These are phyloP conservation scores for Talaromyces thailandensis DNA, from an alignment of 495 filamentous ascomycete genomes.

Conservation along the genomic window DNA sequence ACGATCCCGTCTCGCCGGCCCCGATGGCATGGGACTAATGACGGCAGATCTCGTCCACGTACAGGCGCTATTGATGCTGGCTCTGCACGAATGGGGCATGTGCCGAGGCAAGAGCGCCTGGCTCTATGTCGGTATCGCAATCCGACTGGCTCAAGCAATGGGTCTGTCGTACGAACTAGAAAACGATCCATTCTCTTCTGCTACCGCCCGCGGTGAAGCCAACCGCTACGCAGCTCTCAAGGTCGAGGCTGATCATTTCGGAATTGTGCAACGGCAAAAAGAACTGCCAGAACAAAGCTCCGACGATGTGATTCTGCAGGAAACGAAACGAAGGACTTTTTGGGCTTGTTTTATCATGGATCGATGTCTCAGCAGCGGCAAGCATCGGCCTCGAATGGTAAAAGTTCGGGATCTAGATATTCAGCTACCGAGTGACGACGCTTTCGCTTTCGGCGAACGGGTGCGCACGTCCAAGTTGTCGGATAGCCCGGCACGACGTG, in stretches of 20 bases:
- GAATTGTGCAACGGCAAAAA: slow-evolving; percentile 19
- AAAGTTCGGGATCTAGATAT: slow-evolving; percentile 53
- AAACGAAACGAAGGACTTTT: slow-evolving; percentile 73
- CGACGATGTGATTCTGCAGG: slow-evolving; percentile 58
- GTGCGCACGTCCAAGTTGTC: slow-evolving; percentile 35
- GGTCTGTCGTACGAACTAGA: slow-evolving; percentile 58
- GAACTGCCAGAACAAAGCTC: slow-evolving; percentile 31
- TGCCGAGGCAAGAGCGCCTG: slow-evolving; percentile 66
- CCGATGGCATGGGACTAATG: slow-evolving; percentile 44
- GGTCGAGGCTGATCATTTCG: slow-evolving; percentile 35
- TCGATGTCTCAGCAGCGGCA: slow-evolving; percentile 66
- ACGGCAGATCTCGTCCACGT: slow-evolving; percentile 56
- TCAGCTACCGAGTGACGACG: slow-evolving; percentile 40
- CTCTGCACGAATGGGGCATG: slow-evolving; percentile 79
- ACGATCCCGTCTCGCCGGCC: slow-evolving; percentile 51
- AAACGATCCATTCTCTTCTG: slow-evolving; percentile 24
- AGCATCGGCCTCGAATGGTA: slow-evolving; percentile 63
- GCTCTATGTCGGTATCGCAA: slow-evolving; percentile 69
- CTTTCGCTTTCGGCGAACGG: slow-evolving; percentile 40
- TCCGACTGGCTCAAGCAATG: slow-evolving; percentile 63
- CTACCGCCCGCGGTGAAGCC: slow-evolving; percentile 19
- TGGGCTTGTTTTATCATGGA: slow-evolving; percentile 84
- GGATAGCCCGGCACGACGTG: slow-evolving; percentile 27
- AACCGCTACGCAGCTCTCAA: slow-evolving; percentile 33
- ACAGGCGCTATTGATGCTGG: slow-evolving; percentile 74